Evolutionary conservation across 2,329 filamentous ascomycete species (phyloP).

Genomic region (Penicillium sp.): DNA sequence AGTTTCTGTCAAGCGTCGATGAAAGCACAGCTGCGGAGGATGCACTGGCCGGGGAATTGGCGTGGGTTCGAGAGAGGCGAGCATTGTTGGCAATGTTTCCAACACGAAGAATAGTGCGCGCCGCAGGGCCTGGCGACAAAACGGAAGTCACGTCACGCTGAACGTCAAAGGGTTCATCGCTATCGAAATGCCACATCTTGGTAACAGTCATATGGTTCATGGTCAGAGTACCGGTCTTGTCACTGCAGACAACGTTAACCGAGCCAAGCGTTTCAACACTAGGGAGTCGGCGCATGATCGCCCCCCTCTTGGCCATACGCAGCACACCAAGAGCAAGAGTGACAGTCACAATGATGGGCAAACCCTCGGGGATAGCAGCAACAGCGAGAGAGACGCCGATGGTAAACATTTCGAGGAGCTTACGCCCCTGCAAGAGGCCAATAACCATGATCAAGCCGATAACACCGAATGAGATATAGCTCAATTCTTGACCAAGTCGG

Average conservation of each 20-base stretch:
- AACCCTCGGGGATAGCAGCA: conserved; percentile 91
- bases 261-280: conserved; percentile 97
- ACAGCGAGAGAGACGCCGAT: conserved; percentile 97
- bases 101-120: conserved; percentile 81
- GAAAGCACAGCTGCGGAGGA: conserved; percentile 81
- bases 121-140: conserved; percentile 72
- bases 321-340: conserved; percentile 93
- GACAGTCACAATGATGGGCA: conserved; percentile 98
- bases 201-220: conserved; percentile 98
- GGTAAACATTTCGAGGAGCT: conserved; percentile 91
- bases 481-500: conserved; percentile 91
- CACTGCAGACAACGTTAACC: conserved; percentile 99
- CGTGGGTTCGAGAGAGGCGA: conserved; percentile 74
- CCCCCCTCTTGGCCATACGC: conserved; percentile 92
- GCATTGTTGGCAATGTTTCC: conserved; percentile 98
- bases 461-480: conserved; percentile 93
- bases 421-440: conserved; percentile 87
- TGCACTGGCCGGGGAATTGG: conserved; percentile 71
- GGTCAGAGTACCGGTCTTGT: conserved; percentile 96
- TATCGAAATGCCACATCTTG: conserved; percentile 94
- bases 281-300: conserved; percentile 92
- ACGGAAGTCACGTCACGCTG: conserved; percentile 58
- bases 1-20: conserved; percentile 71
- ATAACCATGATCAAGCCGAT: conserved; percentile 92
- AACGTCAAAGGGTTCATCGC: conserved; percentile 62